These are phyloP conservation scores for Boeremia exigua DNA, from an alignment of 2,329 filamentous ascomycete species.

Conservation along the genomic window DNA sequence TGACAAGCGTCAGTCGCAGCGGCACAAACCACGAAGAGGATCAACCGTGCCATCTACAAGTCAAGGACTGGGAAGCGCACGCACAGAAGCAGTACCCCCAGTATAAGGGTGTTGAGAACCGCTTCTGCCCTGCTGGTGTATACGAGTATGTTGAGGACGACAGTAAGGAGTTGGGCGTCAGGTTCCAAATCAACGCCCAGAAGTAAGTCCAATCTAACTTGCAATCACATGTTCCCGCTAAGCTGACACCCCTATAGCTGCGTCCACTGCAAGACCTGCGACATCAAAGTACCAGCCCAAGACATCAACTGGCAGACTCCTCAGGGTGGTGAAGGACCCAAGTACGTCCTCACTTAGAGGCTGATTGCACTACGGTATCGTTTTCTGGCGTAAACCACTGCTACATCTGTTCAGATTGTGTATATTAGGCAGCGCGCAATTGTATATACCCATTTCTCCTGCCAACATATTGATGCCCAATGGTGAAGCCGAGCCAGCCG, in stretches of 20 bases:
- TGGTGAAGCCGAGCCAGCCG: slow-evolving; percentile 1
- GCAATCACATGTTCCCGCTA: background rate
- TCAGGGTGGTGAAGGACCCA: slow-evolving; percentile 81
- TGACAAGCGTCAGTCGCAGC: slow-evolving; percentile 92
- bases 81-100: slow-evolving; percentile 80
- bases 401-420: background rate
- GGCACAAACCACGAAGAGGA: slow-evolving; percentile 99
- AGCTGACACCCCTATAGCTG: slow-evolving; percentile 66
- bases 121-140: slow-evolving; percentile 96
- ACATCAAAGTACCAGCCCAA: slow-evolving; percentile 96
- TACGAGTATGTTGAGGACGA: slow-evolving; percentile 98
- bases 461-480: slow-evolving; percentile 6
- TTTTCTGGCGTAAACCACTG: background rate
- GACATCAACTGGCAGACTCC: slow-evolving; percentile 94
- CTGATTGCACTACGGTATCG: background rate
- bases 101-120: slow-evolving; percentile 92
- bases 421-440: slow-evolving; percentile 12
- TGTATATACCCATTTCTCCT: slow-evolving; percentile 15
- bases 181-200: slow-evolving; percentile 97
- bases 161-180: slow-evolving; percentile 82
- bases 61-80: slow-evolving; percentile 94
- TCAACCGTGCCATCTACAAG: slow-evolving; percentile 93
- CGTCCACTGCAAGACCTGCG: slow-evolving; percentile 99
- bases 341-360: slow-evolving; percentile 65
- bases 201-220: slow-evolving; percentile 71